Conservation (phyloP, 371 early-diverging fungal species). For the Rhizopus microsporus region DNA sequence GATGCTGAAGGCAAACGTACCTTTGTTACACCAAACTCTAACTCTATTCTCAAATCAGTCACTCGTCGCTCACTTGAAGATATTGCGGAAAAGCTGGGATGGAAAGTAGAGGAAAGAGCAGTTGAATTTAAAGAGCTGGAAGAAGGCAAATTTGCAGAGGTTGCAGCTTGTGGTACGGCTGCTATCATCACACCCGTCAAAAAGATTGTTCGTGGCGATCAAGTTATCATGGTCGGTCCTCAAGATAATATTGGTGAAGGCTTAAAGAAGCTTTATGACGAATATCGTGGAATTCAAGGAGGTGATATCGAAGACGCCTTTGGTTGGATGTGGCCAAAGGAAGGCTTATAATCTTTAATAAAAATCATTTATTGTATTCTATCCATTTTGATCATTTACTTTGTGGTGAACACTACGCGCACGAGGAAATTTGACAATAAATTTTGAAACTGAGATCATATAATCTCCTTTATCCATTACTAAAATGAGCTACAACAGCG, state of each 20-base stretch:
- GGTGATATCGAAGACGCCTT: conserved; percentile 64
- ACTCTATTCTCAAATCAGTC: conserved; percentile 68
- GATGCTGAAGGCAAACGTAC: conserved; percentile 54
- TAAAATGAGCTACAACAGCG: background rate
- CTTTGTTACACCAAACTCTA: conserved; percentile 73
- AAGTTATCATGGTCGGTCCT: conserved; percentile 34
- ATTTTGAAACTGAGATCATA: too few species aligned
- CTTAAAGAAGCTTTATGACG: conserved; percentile 58
- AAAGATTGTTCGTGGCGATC: conserved; percentile 63
- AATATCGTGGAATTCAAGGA: conserved; percentile 69
- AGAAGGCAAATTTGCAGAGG: conserved; percentile 65
- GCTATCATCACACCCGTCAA: conserved; percentile 77
- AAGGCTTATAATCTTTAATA: conserved; percentile 53
- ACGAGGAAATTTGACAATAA: too few species aligned
- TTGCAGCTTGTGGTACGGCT: conserved; percentile 82
- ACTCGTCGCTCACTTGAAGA: conserved; percentile 73
- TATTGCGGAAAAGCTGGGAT: conserved; percentile 68
- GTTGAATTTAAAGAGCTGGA: conserved; percentile 63
- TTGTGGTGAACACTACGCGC: too few species aligned
- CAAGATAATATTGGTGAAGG: conserved; percentile 54
- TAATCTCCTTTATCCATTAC: too few species aligned
- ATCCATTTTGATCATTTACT: too few species aligned
- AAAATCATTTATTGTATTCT: too few species aligned
- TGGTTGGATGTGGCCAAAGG: conserved; percentile 77
- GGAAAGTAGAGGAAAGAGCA: conserved; percentile 62